Percentiles rank a stretch among this genome's conserved stretches.
Conservation (phyloP, 306 rosid genomes). For the Quercus dentata region DNA sequence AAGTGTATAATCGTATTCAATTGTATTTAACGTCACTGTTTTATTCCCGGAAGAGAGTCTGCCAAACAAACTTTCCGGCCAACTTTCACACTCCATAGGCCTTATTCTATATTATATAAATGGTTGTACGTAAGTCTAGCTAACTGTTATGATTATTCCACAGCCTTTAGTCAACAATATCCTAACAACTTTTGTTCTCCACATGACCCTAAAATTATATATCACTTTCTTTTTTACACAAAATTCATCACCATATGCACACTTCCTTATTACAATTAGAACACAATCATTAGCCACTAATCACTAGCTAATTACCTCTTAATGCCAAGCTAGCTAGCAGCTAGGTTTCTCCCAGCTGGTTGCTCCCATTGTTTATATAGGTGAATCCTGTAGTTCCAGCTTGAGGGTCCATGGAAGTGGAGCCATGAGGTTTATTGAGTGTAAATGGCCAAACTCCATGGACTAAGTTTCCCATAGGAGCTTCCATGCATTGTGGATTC, state of each 20-base stretch:
- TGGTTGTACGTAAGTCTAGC: conserved; percentile 49
- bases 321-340: conserved; percentile 18
- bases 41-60: conserved; percentile 51
- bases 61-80: conserved; percentile 82
- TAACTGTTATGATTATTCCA: conserved; percentile 67
- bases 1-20: conserved; percentile 29
- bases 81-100: conserved; percentile 34
- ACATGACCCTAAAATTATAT: conserved; percentile 25
- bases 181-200: conserved; percentile 52
- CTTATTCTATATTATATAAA: conserved; percentile 27
- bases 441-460: conserved; percentile 41
- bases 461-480: background rate
- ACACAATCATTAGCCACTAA: background rate
- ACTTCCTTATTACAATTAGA: background rate
- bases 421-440: conserved; percentile 20
- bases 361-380: background rate
- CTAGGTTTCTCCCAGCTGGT: conserved; percentile 10
- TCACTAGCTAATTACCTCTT: conserved; percentile 52
- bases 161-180: conserved; percentile 67
- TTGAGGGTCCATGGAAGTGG: conserved; percentile 19
- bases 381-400: conserved; percentile 13
- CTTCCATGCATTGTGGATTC: conserved; percentile 21
- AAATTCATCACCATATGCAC: background rate
- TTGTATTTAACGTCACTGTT: conserved; percentile 56
- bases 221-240: background rate